Base-by-base conservation (phyloP, 2,329 filamentous ascomycete genomes). In the Keithomyces neogunnii region DNA sequence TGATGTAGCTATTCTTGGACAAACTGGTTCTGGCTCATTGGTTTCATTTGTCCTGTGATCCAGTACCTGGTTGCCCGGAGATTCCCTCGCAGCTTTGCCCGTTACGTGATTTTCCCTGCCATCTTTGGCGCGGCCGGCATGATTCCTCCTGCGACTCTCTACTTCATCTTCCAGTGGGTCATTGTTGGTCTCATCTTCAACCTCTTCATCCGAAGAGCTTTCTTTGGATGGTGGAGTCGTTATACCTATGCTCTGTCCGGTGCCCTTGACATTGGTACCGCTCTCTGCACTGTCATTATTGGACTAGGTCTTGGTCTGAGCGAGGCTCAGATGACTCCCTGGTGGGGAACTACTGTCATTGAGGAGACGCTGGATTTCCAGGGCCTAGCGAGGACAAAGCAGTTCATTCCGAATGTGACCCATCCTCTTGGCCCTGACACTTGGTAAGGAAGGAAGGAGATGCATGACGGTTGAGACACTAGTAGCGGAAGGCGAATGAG, bases 201-300 rank as follows among this genome's bases (percentile, higher is more conserved):
- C 61, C 74, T 73, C 56, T 72, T 64, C 48, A 73, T 82, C 53
- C 72, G 72, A 47, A 63, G 71, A 51, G 68, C 70, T 48, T 79
- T 66, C 63, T 68, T 70, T 19, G 77, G 75, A 29, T 82, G 78
- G 78, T 82, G 78, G 78, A 72, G 60, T 61, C 59, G 55, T 11
- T 83, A 81, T 67, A 84, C 82, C 64, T 83, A 82, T 52, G 70
- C 81, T 49, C 67, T 80, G 0, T 81, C 79, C 8, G 80, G 79
- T 0, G 78, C 75, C 2, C 69, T 83, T 40, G 79, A 82, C 48
- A 74, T 77, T 40, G 80, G 78, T n/a, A 73, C 81, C 1, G 77
- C 76, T 1, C 61, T 84, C n/a, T 74, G 76, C 32, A 74, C 82
- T 45, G 62, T 82, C 36, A 70, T 82, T 42, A 75, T 78, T 56